Percentiles rank a stretch among this genome's conserved stretches.
Conservation (phyloP, 257 asterid species). For the Nicotiana benthamiana region DNA sequence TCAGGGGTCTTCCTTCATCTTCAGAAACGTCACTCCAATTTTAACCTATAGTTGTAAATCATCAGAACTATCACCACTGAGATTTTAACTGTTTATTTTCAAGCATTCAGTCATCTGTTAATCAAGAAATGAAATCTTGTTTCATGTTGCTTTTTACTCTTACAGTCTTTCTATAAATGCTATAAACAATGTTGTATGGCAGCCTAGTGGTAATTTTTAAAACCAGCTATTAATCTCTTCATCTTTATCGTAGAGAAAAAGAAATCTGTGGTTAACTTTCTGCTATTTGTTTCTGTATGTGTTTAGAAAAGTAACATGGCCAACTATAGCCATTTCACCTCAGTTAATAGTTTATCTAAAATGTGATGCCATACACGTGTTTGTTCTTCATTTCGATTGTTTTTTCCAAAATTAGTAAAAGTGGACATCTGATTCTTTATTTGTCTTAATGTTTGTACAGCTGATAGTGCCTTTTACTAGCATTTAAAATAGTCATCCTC, state of each 20-base stretch:
- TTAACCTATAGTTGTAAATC: constrained; percentile 10
- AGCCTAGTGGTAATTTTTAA: neutral
- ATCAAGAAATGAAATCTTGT: neutral
- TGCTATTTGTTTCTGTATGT: too few relatives aligned
- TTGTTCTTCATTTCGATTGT: too few relatives aligned
- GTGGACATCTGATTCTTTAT: too few relatives aligned
- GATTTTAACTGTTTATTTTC: neutral
- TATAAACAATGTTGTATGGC: neutral
- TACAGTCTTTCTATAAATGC: neutral
- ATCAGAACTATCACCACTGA: neutral
- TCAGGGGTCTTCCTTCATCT: neutral
- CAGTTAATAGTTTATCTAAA: too few relatives aligned
- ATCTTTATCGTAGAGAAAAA: neutral
- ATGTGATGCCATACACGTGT: too few relatives aligned
- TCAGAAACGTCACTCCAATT: neutral
- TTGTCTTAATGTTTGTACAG: too few relatives aligned
- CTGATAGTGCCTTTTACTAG: too few relatives aligned
- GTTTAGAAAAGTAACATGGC: too few relatives aligned
- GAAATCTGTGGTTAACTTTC: too few relatives aligned
- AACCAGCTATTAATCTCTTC: neutral
- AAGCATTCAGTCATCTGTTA: neutral
- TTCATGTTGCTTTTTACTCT: neutral
- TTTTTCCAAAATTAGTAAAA: too few relatives aligned
- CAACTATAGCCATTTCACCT: too few relatives aligned
- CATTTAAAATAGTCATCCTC: too few relatives aligned